A percentile compares a stretch with the other conserved stretches of the same genome.
Evolutionary conservation across 2,329 filamentous ascomycete genomes (phyloP).

Genomic region (Eutypella sp.): DNA sequence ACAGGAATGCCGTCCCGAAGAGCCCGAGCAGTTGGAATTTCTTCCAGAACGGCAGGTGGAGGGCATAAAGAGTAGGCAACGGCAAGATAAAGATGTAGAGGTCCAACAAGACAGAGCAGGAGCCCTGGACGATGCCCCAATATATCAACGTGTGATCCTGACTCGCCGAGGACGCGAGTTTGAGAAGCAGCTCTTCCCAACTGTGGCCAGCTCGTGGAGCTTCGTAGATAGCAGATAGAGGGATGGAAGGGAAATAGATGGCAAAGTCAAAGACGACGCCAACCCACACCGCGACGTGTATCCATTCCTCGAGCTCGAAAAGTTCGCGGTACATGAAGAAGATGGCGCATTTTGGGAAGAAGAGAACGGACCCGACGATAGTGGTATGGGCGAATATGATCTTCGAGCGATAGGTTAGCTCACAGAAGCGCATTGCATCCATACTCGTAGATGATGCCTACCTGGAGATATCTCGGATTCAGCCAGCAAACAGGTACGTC

Average conservation of each 20-base stretch:
- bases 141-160: slow-evolving; percentile 1
- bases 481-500: slow-evolving; percentile 12
- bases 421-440: not conserved
- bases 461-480: slow-evolving; percentile 6
- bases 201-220: slow-evolving; percentile 5
- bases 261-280: slow-evolving; percentile 2
- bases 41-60: slow-evolving; percentile 3
- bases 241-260: slow-evolving; percentile 4
- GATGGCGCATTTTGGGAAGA: slow-evolving; percentile 11
- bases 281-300: not conserved
- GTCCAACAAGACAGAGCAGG: slow-evolving; percentile 7
- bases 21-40: slow-evolving; percentile 5
- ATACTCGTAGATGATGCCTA: not conserved
- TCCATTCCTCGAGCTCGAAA: slow-evolving; percentile 2
- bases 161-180: not conserved
- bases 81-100: slow-evolving; percentile 16
- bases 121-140: slow-evolving; percentile 8
- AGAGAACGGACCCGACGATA: slow-evolving; percentile 3
- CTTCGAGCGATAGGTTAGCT: not conserved
- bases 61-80: slow-evolving; percentile 4
- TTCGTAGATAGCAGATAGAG: slow-evolving; percentile 1
- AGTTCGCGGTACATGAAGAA: slow-evolving; percentile 11
- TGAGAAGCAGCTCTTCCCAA: slow-evolving; percentile 7
- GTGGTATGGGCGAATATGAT: slow-evolving; percentile 5
- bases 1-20: slow-evolving; percentile 12